A percentile compares a stretch with the other conserved stretches of the same genome.
Evolutionary conservation across 176 grass and related monocot genomes (phyloP).

Genomic region (Luzula sylvatica): DNA sequence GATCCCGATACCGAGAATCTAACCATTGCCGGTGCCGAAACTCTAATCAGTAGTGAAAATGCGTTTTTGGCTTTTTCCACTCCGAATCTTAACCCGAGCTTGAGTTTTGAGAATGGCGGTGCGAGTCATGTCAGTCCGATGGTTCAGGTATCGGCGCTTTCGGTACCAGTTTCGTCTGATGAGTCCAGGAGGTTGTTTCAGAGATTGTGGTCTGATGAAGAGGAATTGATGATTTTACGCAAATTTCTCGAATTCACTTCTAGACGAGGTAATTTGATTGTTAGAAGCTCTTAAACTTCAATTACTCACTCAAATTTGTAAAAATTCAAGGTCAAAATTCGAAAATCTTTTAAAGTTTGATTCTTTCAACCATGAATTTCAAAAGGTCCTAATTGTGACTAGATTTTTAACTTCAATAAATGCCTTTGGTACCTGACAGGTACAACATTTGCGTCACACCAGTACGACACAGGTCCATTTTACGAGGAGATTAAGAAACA

Average conservation of each 20-base stretch:
- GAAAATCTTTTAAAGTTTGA: too few species aligned
- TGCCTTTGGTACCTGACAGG: not conserved
- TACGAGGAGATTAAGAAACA: conserved; percentile 79
- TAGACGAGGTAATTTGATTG: conserved; percentile 34
- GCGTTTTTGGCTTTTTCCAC: not conserved
- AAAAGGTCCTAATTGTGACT: too few species aligned
- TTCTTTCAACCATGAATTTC: too few species aligned
- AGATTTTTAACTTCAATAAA: too few species aligned
- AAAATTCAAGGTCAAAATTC: too few species aligned
- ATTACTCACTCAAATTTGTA: too few species aligned
- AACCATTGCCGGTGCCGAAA: not conserved
- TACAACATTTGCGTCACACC: conserved; percentile 80
- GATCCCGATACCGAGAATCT: conserved; percentile 17
- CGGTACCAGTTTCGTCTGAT: conserved; percentile 22
- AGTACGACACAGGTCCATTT: conserved; percentile 89
- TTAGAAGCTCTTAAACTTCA: too few species aligned
- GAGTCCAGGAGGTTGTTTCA: conserved; percentile 87
- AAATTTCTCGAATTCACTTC: conserved; percentile 86
- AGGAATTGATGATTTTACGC: conserved; percentile 73
- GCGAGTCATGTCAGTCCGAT: not conserved
- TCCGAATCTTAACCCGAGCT: not conserved
- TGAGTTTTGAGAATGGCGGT: conserved; percentile 1
- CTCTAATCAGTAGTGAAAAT: conserved; percentile 4
- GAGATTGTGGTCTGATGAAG: conserved; percentile 84
- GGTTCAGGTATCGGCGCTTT: not conserved